These are phyloP conservation scores for Mycena vulgaris DNA, from an alignment of 768 basidiomycete species.

Conservation along the genomic window DNA sequence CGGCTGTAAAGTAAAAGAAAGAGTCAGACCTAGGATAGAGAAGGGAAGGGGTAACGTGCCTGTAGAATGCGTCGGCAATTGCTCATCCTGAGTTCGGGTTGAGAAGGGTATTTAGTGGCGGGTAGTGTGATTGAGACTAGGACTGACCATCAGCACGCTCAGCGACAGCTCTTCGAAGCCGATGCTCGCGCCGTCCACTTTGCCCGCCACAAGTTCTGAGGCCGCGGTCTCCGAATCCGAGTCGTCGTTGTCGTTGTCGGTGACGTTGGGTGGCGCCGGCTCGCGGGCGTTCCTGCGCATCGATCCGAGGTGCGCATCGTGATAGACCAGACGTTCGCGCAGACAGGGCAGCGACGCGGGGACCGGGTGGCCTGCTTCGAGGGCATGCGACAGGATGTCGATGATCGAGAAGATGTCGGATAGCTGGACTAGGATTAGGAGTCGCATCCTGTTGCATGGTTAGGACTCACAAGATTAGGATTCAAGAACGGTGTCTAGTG, in stretches of 20 bases:
- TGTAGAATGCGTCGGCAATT: slow-evolving; percentile 61
- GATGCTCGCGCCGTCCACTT: slow-evolving; percentile 58
- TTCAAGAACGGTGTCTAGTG: slow-evolving; percentile 61
- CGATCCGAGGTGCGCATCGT: slow-evolving; percentile 50
- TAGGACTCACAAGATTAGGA: slow-evolving; percentile 56
- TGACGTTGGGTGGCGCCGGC: not conserved
- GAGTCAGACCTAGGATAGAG: not conserved
- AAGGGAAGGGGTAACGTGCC: slow-evolving; percentile 40
- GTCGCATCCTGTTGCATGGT: not conserved
- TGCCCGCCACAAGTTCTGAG: slow-evolving; percentile 46
- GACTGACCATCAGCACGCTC: slow-evolving; percentile 55
- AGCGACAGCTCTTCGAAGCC: slow-evolving; percentile 60
- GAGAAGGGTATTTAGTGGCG: not conserved
- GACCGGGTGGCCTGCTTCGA: slow-evolving; percentile 54
- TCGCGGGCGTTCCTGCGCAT: not conserved
- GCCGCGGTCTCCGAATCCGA: slow-evolving; percentile 36
- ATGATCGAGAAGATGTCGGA: slow-evolving; percentile 61
- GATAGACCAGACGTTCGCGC: slow-evolving; percentile 61
- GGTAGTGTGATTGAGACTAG: not conserved
- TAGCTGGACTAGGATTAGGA: slow-evolving; percentile 45
- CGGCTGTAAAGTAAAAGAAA: slow-evolving; percentile 45
- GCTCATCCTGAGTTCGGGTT: slow-evolving; percentile 51
- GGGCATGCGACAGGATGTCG: slow-evolving; percentile 55
- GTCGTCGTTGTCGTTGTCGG: slow-evolving; percentile 28
- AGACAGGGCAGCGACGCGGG: slow-evolving; percentile 57